These are phyloP conservation scores for Chenopodium formosanum DNA, from an alignment of 148 eudicot genomes.

Conservation along the genomic window DNA sequence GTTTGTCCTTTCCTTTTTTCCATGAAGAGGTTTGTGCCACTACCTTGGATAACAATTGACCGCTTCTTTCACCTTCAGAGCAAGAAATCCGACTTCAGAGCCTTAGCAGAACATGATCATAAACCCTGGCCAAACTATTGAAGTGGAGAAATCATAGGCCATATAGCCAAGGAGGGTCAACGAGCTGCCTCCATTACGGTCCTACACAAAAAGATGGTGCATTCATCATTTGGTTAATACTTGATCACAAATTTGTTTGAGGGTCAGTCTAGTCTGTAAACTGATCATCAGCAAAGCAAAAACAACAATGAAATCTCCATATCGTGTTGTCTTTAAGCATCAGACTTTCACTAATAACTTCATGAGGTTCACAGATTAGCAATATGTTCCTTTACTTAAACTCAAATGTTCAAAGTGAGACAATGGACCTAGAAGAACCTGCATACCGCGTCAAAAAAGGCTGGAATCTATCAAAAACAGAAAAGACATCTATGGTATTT, in stretches of 20 bases:
- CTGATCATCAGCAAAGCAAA: not conserved
- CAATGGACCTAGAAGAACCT: no score
- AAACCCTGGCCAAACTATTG: not conserved
- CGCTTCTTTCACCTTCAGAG: constrained; percentile 23
- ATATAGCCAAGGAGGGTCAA: not conserved
- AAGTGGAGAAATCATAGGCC: constrained; percentile 15
- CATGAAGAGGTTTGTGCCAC: constrained; percentile 22
- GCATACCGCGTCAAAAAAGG: no score
- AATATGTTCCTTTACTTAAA: no score
- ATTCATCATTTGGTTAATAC: constrained; percentile 1
- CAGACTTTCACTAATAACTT: not conserved
- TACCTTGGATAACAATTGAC: constrained; percentile 24
- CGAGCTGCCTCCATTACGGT: constrained; percentile 10
- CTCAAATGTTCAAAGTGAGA: no score
- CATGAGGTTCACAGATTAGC: no score
- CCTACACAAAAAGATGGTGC: constrained; percentile 13
- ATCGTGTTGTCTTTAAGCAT: not conserved
- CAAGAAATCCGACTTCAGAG: not conserved
- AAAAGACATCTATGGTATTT: no score
- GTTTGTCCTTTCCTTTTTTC: constrained; percentile 46
- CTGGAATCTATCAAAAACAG: no score
- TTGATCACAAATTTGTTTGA: not conserved
- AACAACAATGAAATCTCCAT: not conserved
- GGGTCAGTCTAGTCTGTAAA: not conserved
- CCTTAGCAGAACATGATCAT: not conserved